These are phyloP conservation scores for Vitis rupestris DNA, from an alignment of 164 flowering plant species.

Conservation along the genomic window DNA sequence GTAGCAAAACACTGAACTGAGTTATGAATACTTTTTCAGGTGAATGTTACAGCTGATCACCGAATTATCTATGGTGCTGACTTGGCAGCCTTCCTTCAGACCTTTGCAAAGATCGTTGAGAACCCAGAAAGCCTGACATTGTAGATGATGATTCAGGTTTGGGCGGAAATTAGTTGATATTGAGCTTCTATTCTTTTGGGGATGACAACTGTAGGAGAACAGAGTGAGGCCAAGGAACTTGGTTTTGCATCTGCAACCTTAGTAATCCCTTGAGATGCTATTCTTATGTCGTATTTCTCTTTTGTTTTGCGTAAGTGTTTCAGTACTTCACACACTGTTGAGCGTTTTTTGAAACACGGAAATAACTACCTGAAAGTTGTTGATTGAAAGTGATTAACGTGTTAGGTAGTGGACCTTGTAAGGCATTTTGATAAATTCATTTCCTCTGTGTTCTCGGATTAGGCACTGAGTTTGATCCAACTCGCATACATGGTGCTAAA, in stretches of 20 bases:
- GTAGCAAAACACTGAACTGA: not conserved
- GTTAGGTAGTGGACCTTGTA: too few species aligned
- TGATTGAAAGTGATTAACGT: not conserved
- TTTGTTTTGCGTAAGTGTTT: not conserved
- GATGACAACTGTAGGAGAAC: not conserved
- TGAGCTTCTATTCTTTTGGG: conserved; percentile 3
- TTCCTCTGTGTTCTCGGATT: too few species aligned
- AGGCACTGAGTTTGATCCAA: too few species aligned
- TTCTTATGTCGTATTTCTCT: conserved; percentile 6
- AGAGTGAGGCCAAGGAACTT: not conserved
- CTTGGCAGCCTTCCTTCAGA: conserved; percentile 88
- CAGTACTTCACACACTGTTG: not conserved
- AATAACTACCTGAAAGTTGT: conserved; percentile 1
- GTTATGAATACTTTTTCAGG: conserved; percentile 44
- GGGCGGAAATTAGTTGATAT: not conserved
- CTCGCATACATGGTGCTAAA: too few species aligned
- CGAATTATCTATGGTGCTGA: conserved; percentile 88
- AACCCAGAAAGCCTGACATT: conserved; percentile 85
- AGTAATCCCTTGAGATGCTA: not conserved
- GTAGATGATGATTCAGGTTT: conserved; percentile 31
- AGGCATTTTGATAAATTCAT: too few species aligned
- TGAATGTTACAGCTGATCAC: conserved; percentile 95
- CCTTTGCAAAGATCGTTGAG: conserved; percentile 81
- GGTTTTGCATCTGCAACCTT: not conserved
- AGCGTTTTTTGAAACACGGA: not conserved